Percentiles rank a stretch among this genome's conserved stretches.
Conservation (phyloP, 495 filamentous ascomycete genomes). For the Thermothielavioides terrestris region DNA sequence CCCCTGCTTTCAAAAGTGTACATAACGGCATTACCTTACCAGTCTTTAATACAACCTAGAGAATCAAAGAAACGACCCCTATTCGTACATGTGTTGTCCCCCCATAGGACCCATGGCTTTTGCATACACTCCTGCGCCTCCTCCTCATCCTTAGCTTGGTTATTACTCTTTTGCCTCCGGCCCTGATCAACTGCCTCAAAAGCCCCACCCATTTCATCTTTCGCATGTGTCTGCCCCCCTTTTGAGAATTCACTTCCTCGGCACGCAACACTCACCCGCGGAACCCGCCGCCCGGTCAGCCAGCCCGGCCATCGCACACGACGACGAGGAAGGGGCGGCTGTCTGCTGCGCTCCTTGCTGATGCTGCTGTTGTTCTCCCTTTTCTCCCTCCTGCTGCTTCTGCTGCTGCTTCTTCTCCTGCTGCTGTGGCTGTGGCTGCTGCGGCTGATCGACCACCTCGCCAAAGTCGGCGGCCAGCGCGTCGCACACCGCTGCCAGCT, state of each 20-base stretch:
- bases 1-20: not conserved
- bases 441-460: conserved; percentile 30
- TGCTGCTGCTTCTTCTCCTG: not conserved
- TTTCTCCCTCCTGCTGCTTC: not conserved
- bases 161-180: too few relatives aligned
- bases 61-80: not conserved
- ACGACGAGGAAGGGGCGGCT: too few relatives aligned
- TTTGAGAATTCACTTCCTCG: conserved; percentile 9
- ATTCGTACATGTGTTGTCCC: too few relatives aligned
- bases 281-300: not conserved
- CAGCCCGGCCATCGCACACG: not conserved
- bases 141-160: not conserved
- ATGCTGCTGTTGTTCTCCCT: not conserved
- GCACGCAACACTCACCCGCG: conserved; percentile 41
- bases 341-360: too few relatives aligned
- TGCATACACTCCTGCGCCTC: not conserved
- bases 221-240: too few relatives aligned
- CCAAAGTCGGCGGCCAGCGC: conserved; percentile 44
- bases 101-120: too few relatives aligned
- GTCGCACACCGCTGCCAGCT: conserved; percentile 60
- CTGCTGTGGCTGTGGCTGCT: not conserved
- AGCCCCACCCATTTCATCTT: too few relatives aligned
- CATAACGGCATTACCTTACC: not conserved
- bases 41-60: conserved; percentile 1
- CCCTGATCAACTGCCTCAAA: too few relatives aligned